Evolutionary conservation across 140 eudicot genomes (phyloP).

Genomic region (Flaveria floridana): DNA sequence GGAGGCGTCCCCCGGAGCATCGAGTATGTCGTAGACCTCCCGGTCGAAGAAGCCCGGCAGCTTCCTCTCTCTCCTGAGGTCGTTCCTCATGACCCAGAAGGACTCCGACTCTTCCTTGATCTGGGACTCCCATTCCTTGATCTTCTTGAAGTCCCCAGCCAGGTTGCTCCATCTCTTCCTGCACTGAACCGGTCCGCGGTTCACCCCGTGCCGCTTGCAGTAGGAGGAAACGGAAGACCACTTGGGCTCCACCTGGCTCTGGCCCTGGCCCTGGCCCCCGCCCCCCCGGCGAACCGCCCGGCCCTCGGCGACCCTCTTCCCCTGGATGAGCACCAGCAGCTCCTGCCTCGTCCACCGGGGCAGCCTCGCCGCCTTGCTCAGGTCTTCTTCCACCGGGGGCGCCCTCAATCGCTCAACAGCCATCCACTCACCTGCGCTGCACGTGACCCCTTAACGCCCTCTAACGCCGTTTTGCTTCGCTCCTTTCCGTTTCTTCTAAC

Average conservation of each 20-base stretch:
- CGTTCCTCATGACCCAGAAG: slow-evolving; percentile 85
- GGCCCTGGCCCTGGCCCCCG: slow-evolving; percentile 43
- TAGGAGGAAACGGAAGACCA: slow-evolving; percentile 85
- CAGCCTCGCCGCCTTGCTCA: slow-evolving; percentile 49
- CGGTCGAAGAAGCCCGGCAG: slow-evolving; percentile 85
- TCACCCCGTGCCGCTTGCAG: slow-evolving; percentile 84
- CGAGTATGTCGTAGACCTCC: slow-evolving; percentile 80
- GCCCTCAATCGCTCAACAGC: too few relatives aligned
- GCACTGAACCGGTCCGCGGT: slow-evolving; percentile 95
- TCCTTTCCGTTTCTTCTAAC: slow-evolving; percentile 27
- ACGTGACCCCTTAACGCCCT: too few relatives aligned
- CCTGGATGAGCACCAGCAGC: slow-evolving; percentile 76
- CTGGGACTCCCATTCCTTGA: slow-evolving; percentile 75
- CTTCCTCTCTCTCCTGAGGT: slow-evolving; percentile 79
- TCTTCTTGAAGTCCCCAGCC: slow-evolving; percentile 84
- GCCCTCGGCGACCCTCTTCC: slow-evolving; percentile 71
- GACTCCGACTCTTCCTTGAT: slow-evolving; percentile 54
- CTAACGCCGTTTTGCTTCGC: slow-evolving; percentile 40
- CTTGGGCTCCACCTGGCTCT: slow-evolving; percentile 67
- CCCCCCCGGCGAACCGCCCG: slow-evolving; percentile 66
- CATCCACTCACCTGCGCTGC: too few relatives aligned
- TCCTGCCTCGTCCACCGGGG: slow-evolving; percentile 95
- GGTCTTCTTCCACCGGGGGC: too few relatives aligned
- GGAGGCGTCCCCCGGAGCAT: slow-evolving; percentile 24
- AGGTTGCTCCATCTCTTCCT: slow-evolving; percentile 93